phyloP scores from a whole-genome alignment of 495 filamentous ascomycete genomes.

The Neurospora sp. region DNA sequence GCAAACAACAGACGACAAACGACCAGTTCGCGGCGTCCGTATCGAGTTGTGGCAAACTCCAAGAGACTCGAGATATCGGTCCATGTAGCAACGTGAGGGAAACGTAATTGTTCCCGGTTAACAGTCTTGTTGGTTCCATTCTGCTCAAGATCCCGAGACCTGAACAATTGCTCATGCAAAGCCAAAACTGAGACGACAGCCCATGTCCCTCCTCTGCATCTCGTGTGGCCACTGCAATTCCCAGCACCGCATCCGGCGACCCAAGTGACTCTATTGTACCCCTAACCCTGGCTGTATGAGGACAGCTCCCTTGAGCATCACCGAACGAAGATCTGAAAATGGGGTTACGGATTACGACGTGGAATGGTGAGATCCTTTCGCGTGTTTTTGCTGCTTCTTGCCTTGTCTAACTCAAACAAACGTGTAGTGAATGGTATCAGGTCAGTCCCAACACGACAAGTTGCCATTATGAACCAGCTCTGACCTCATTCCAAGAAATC shows the following conservation, averaged over 20 bases:
- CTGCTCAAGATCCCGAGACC: neutral
- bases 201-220: neutral
- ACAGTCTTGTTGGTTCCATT: no score
- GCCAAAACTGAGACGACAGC: neutral
- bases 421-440: conserved; percentile 82
- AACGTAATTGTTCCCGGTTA: neutral
- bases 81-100: neutral
- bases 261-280: neutral
- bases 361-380: conserved; percentile 58
- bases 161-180: neutral
- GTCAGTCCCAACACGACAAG: conserved; percentile 30
- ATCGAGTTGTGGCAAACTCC: neutral
- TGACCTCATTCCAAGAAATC: conserved; percentile 51
- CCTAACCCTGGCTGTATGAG: neutral
- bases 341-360: conserved; percentile 77
- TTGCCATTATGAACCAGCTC: neutral
- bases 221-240: neutral
- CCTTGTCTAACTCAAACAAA: neutral
- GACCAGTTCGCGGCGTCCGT: neutral
- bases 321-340: conserved; percentile 28
- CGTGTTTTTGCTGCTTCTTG: conserved; percentile 12
- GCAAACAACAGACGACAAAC: no score
- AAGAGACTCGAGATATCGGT: neutral
- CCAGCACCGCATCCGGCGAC: neutral
- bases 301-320: neutral